A percentile compares a stretch with the other conserved stretches of the same genome.
Evolutionary conservation across 495 filamentous ascomycete genomes (phyloP).

Genomic region (Apiosordaria backusii): DNA sequence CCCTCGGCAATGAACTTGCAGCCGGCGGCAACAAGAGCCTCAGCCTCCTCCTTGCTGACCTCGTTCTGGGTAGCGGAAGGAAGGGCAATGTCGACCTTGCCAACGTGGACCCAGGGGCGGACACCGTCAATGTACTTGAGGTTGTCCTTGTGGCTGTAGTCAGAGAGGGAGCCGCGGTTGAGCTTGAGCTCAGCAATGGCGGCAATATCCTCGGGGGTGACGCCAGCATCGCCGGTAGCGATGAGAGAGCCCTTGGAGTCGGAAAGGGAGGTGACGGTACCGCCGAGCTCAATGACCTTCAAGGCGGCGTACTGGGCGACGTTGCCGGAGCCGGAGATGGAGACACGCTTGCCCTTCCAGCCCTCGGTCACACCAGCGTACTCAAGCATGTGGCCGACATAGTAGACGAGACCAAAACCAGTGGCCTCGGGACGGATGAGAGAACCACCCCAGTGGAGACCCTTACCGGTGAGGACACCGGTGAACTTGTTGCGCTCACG

Average conservation of each 20-base stretch:
- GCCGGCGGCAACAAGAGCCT: slow-evolving; percentile 72
- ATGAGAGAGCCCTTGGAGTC: slow-evolving; percentile 85
- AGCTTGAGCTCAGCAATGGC: slow-evolving; percentile 82
- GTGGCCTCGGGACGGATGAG: slow-evolving; percentile 97
- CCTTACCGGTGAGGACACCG: slow-evolving; percentile 95
- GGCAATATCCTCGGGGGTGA: slow-evolving; percentile 74
- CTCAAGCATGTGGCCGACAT: slow-evolving; percentile 93
- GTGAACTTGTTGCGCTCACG: slow-evolving; percentile 85
- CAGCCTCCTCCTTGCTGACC: slow-evolving; percentile 83
- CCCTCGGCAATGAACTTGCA: slow-evolving; percentile 90
- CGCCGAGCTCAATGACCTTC: slow-evolving; percentile 95
- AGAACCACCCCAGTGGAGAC: slow-evolving; percentile 84
- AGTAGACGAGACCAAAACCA: slow-evolving; percentile 96
- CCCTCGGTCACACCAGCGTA: slow-evolving; percentile 75
- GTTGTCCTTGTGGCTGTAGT: slow-evolving; percentile 52
- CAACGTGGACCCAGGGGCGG: slow-evolving; percentile 87
- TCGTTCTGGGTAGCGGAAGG: slow-evolving; percentile 97
- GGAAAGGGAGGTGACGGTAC: slow-evolving; percentile 87
- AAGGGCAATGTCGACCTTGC: slow-evolving; percentile 84
- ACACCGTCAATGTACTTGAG: slow-evolving; percentile 87
- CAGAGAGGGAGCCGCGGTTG: slow-evolving; percentile 74
- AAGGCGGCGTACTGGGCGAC: slow-evolving; percentile 97
- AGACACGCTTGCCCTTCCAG: slow-evolving; percentile 89
- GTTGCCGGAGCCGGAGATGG: slow-evolving; percentile 96
- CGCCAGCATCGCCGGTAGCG: slow-evolving; percentile 58